Conservation (phyloP, 2,329 filamentous ascomycete species). For the Pyrenophora seminiperda region DNA sequence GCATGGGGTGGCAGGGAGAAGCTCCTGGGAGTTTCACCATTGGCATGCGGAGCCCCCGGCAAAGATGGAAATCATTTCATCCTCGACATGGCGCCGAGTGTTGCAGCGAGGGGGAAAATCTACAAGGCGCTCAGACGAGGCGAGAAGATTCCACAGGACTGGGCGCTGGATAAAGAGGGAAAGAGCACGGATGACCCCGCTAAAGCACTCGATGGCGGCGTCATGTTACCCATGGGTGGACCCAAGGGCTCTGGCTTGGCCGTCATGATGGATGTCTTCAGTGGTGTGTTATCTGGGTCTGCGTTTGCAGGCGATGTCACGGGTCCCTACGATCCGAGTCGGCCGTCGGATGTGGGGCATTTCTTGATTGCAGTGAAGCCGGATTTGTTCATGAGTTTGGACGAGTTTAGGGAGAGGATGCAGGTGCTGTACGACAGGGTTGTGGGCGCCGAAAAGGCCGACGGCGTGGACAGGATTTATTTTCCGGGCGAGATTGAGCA, state of each 20-base stretch:
- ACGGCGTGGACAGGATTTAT: conserved; percentile 61
- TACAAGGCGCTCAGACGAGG: conserved; percentile 70
- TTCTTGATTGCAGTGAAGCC: conserved; percentile 70
- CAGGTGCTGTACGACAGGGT: conserved; percentile 62
- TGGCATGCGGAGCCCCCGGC: conserved; percentile 75
- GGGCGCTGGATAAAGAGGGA: conserved; percentile 76
- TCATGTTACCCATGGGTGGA: conserved; percentile 86
- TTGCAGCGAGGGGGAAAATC: conserved; percentile 72
- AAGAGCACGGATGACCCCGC: conserved; percentile 71
- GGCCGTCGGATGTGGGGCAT: conserved; percentile 72
- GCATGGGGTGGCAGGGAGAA: conserved; percentile 71
- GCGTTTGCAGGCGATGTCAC: conserved; percentile 80
- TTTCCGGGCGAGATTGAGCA: conserved; percentile 54
- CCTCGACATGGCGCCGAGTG: conserved; percentile 72
- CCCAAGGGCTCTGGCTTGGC: conserved; percentile 78
- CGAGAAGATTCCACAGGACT: conserved; percentile 70
- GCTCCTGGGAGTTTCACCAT: conserved; percentile 73
- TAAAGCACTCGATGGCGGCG: conserved; percentile 64
- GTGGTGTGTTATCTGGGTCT: conserved; percentile 75
- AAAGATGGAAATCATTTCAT: conserved; percentile 64
- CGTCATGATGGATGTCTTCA: conserved; percentile 91
- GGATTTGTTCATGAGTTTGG: conserved; percentile 72
- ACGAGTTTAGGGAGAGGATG: conserved; percentile 70
- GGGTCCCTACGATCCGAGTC: conserved; percentile 73
- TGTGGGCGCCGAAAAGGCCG: conserved; percentile 58